Conservation (phyloP, 176 grass and related monocot genomes). For the Triticum monococcum region DNA sequence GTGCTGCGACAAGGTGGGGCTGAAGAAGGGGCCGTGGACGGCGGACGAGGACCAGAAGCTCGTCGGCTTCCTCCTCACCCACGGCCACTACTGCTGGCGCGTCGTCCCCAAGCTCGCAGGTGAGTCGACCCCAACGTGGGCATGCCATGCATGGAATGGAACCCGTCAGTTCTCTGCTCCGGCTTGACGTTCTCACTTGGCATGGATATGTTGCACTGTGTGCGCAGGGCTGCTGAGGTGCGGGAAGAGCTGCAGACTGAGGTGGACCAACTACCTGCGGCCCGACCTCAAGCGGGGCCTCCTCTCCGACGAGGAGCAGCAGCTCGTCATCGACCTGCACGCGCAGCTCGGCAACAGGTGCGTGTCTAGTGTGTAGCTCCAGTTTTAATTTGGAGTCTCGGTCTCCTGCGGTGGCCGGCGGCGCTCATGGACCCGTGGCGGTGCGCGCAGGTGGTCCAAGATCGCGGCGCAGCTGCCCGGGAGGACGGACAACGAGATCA, state of each 20-base stretch:
- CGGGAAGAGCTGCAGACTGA: constrained; percentile 91
- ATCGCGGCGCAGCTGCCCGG: constrained; percentile 80
- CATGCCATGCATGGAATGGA: too few relatives aligned
- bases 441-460: constrained; percentile 69
- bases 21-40: constrained; percentile 93
- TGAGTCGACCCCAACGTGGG: background rate
- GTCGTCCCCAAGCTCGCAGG: constrained; percentile 89
- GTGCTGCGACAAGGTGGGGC: constrained; percentile 80
- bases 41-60: constrained; percentile 91
- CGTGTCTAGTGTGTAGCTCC: background rate
- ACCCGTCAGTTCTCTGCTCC: too few relatives aligned
- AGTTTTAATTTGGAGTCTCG: background rate
- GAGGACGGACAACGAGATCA: constrained; percentile 97
- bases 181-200: too few relatives aligned
- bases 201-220: too few relatives aligned
- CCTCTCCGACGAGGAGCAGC: constrained; percentile 72
- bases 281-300: constrained; percentile 88
- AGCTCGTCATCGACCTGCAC: constrained; percentile 82
- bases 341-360: constrained; percentile 87
- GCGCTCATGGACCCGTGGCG: background rate
- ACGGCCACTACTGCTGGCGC: constrained; percentile 91
- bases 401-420: background rate
- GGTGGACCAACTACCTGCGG: constrained; percentile 95
- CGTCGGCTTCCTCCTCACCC: constrained; percentile 70
- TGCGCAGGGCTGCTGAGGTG: constrained; percentile 71